phyloP scores from a whole-genome alignment of 768 basidiomycete species.

The Auriculariales sp. region DNA sequence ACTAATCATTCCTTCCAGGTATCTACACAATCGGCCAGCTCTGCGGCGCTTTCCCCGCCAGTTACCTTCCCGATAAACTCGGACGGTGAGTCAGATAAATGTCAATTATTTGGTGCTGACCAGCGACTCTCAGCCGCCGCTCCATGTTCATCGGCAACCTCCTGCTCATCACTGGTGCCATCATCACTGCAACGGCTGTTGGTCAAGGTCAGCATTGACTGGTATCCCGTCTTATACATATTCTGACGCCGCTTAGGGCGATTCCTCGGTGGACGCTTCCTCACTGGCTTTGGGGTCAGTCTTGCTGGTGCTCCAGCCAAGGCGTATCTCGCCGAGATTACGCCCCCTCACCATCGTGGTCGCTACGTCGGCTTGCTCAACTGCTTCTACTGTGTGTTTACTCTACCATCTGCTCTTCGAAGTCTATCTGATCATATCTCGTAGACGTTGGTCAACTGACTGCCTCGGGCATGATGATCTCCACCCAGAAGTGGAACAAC shows the following conservation, averaged over 20 bases:
- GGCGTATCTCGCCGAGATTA: conserved; percentile 36
- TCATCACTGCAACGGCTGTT: conserved; percentile 35
- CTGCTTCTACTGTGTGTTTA: conserved; percentile 29
- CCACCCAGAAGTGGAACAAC: conserved; percentile 27
- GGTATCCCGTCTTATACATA: too few relatives aligned
- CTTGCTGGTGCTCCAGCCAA: conserved; percentile 32
- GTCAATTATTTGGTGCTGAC: too few relatives aligned
- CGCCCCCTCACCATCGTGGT: conserved; percentile 32
- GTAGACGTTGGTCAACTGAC: conserved; percentile 40
- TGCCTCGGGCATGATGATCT: conserved; percentile 41
- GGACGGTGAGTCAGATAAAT: too few relatives aligned
- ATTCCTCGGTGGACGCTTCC: conserved; percentile 35
- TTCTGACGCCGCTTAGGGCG: conserved; percentile 19
- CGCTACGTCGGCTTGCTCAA: conserved; percentile 36
- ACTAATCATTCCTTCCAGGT: neutral
- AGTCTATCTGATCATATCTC: too few relatives aligned
- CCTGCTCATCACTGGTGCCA: conserved; percentile 29
- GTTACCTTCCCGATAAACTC: neutral
- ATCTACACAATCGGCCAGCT: conserved; percentile 1
- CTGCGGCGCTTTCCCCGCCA: neutral
- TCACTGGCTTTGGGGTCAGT: too few relatives aligned
- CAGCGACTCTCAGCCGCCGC: too few relatives aligned
- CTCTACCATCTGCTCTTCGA: too few relatives aligned
- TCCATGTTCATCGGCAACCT: conserved; percentile 35
- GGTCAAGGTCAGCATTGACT: too few relatives aligned